phyloP scores from a whole-genome alignment of 257 asterid genomes.

The Gardenia jasminoides region DNA sequence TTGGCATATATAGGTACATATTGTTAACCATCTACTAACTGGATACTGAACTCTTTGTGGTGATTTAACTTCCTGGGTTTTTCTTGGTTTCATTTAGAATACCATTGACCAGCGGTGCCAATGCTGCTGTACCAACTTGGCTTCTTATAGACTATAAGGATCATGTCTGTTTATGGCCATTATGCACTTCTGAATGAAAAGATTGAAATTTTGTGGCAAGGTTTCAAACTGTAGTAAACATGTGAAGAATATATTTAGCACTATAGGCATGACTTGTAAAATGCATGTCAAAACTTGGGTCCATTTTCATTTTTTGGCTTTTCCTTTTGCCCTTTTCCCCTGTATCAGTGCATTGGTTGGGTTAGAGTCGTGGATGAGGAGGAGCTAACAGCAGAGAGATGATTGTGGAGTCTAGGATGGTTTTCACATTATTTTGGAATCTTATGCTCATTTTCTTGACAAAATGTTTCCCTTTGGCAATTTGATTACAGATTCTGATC shows the following conservation, averaged over 20 bases:
- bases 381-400: not conserved
- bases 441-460: not conserved
- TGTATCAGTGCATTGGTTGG: not conserved
- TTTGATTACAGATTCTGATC: not conserved
- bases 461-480: not conserved
- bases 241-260: not conserved
- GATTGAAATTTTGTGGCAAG: not conserved
- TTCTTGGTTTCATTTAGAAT: slow-evolving; percentile 10
- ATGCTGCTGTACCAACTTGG: not conserved
- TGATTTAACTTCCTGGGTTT: not conserved
- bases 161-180: not conserved
- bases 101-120: not conserved
- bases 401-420: slow-evolving; percentile 11
- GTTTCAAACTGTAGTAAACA: not conserved
- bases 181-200: not conserved
- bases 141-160: not conserved
- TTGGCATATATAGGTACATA: slow-evolving; percentile 76
- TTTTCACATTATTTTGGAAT: not conserved
- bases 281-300: not conserved
- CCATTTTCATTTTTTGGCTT: not conserved
- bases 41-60: slow-evolving; percentile 6
- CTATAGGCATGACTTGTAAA: not conserved
- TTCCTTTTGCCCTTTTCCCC: not conserved
- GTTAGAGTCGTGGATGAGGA: not conserved
- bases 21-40: slow-evolving; percentile 5